Conservation (phyloP, 768 basidiomycete genomes). For the Filobasidium wieringae region DNA sequence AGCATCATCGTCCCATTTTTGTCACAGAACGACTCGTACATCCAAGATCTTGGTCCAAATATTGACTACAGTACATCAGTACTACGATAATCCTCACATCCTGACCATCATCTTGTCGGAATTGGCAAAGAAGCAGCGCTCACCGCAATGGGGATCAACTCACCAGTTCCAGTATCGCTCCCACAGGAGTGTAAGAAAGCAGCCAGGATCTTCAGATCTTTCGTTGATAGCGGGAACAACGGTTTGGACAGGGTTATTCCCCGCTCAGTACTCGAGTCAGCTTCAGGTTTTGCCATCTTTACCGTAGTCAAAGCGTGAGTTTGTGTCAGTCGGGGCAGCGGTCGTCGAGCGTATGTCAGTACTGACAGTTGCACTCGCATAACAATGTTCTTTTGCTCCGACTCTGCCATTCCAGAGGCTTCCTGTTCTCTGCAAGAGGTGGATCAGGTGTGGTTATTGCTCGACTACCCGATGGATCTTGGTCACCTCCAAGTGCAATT, state of each 20-base stretch:
- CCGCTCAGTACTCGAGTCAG: slow-evolving; percentile 47
- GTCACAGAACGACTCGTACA: no score
- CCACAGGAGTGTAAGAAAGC: slow-evolving; percentile 80
- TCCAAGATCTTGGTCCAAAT: no score
- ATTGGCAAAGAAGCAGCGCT: background rate
- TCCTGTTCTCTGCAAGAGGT: slow-evolving; percentile 62
- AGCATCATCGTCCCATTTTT: no score
- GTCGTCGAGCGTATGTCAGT: background rate
- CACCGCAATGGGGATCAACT: slow-evolving; percentile 10
- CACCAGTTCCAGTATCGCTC: slow-evolving; percentile 35
- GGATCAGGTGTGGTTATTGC: slow-evolving; percentile 85
- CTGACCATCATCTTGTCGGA: background rate
- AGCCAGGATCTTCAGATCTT: slow-evolving; percentile 73
- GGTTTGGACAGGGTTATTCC: slow-evolving; percentile 71
- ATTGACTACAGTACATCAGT: no score
- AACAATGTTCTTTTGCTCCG: background rate
- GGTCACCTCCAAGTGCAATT: slow-evolving; percentile 91
- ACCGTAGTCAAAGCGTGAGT: slow-evolving; percentile 40
- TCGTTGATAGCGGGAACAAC: slow-evolving; percentile 67
- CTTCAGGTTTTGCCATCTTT: slow-evolving; percentile 59
- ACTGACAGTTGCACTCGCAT: background rate
- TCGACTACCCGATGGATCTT: slow-evolving; percentile 63
- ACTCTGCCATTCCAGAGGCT: slow-evolving; percentile 31
- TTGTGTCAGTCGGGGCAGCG: background rate
- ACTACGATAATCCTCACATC: no score